phyloP scores from a whole-genome alignment of 2,329 filamentous ascomycete species.

The Akanthomyces lecanii region DNA sequence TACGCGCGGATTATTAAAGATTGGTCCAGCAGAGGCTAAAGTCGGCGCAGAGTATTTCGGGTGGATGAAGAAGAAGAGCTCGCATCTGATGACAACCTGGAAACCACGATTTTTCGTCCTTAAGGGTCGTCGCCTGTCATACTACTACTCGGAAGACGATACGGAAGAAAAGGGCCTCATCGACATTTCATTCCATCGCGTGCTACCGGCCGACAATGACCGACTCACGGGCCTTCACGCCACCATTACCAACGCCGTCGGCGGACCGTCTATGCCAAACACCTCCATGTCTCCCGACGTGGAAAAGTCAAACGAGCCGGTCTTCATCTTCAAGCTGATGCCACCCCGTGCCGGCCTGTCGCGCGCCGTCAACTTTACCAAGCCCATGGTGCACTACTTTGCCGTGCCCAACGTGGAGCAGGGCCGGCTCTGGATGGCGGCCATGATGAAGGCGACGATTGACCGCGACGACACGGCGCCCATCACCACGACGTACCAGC shows the following conservation, averaged over 20 bases:
- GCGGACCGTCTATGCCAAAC: conserved; percentile 36
- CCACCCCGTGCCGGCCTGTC: conserved; percentile 84
- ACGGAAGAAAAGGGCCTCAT: conserved; percentile 92
- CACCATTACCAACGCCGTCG: conserved; percentile 79
- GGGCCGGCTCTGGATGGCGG: conserved; percentile 95
- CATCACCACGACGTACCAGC: conserved; percentile 89
- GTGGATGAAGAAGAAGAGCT: conserved; percentile 99
- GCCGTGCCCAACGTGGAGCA: conserved; percentile 86
- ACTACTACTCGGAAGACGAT: conserved; percentile 94
- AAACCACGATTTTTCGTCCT: conserved; percentile 95
- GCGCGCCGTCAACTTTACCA: conserved; percentile 93
- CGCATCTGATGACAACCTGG: conserved; percentile 95
- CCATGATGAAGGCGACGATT: conserved; percentile 97
- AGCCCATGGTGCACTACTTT: conserved; percentile 96
- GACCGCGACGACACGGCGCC: conserved; percentile 78
- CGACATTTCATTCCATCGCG: conserved; percentile 94
- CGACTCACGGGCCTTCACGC: conserved; percentile 86
- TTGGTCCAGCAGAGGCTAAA: conserved; percentile 78
- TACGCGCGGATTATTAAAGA: conserved; percentile 76
- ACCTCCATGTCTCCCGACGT: conserved; percentile 54
- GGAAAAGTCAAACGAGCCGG: conserved; percentile 46
- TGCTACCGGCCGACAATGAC: conserved; percentile 91
- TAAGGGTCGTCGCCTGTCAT: conserved; percentile 83
- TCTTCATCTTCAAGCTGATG: conserved; percentile 98
- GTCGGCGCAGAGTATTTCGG: conserved; percentile 85